Conservation (phyloP, 2,329 filamentous ascomycete species). For the Ascochyta pisi region DNA sequence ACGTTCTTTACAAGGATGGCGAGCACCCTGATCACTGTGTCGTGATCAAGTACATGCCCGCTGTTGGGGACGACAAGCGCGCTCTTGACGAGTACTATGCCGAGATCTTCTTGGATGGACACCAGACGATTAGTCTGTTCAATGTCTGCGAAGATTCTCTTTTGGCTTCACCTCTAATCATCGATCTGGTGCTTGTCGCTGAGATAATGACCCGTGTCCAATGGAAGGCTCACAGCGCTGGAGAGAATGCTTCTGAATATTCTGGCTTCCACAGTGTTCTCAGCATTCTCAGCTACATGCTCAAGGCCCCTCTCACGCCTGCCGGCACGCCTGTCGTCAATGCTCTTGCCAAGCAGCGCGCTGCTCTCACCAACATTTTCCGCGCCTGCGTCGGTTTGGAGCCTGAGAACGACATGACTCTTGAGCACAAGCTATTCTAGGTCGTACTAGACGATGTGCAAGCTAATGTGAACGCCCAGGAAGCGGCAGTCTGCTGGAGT, state of each 20-base stretch:
- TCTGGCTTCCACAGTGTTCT: slow-evolving; percentile 97
- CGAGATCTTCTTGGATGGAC: slow-evolving; percentile 97
- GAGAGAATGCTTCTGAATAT: slow-evolving; percentile 69
- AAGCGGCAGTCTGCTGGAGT: background rate
- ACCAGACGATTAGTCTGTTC: slow-evolving; percentile 98
- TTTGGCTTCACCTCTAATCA: slow-evolving; percentile 93
- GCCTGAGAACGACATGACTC: slow-evolving; percentile 98
- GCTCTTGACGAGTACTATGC: slow-evolving; percentile 99
- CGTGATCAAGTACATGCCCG: slow-evolving; percentile 99
- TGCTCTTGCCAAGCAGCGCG: slow-evolving; percentile 92
- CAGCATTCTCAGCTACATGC: slow-evolving; percentile 98
- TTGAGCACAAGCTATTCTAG: slow-evolving; percentile 94
- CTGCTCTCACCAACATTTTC: slow-evolving; percentile 96
- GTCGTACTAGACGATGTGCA: background rate
- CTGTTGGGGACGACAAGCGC: slow-evolving; percentile 98
- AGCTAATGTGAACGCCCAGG: background rate
- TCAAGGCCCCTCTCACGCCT: slow-evolving; percentile 91
- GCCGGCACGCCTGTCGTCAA: slow-evolving; percentile 96
- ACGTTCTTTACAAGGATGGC: slow-evolving; percentile 84
- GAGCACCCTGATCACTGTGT: slow-evolving; percentile 98
- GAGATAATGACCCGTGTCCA: slow-evolving; percentile 99
- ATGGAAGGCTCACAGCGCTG: slow-evolving; percentile 73
- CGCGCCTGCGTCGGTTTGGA: slow-evolving; percentile 95
- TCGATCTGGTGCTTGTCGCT: slow-evolving; percentile 88
- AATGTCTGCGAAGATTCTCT: slow-evolving; percentile 99